These are phyloP conservation scores for Skeletonema grethae DNA, from an alignment of 108 stramenopile species.

Conservation along the genomic window DNA sequence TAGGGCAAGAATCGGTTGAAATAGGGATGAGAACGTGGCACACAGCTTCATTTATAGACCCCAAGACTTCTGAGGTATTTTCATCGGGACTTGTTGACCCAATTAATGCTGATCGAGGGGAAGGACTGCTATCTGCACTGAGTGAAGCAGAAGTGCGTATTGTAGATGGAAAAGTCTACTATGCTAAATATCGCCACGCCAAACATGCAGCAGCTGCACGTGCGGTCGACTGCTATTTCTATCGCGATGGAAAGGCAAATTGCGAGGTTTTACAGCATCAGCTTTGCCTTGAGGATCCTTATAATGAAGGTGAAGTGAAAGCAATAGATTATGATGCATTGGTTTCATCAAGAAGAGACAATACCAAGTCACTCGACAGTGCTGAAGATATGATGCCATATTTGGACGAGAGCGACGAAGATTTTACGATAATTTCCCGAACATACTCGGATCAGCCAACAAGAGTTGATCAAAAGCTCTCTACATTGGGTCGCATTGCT, in stretches of 20 bases:
- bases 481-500: constrained; percentile 49
- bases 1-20: too few species aligned
- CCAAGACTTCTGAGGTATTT: constrained; percentile 32
- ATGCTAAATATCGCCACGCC: neutral
- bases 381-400: constrained; percentile 10
- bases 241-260: constrained; percentile 6
- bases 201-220: constrained; percentile 42
- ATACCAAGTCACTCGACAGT: neutral
- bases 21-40: constrained; percentile 13
- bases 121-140: constrained; percentile 3
- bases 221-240: constrained; percentile 38
- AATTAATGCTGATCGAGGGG: constrained; percentile 6
- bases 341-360: neutral
- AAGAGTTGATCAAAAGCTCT: constrained; percentile 13
- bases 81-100: constrained; percentile 20
- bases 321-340: constrained; percentile 16
- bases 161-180: constrained; percentile 32
- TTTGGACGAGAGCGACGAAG: constrained; percentile 8
- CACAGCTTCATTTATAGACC: constrained; percentile 29
- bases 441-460: neutral
- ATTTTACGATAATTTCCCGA: neutral
- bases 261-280: neutral
- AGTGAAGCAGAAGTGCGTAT: constrained; percentile 1
- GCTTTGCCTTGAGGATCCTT: constrained; percentile 34
- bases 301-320: neutral